Evolutionary conservation across 2,329 filamentous ascomycete genomes (phyloP), one percentile per base, ranked within the genome.

Genomic region (Paradendryphiella salina): DNA sequence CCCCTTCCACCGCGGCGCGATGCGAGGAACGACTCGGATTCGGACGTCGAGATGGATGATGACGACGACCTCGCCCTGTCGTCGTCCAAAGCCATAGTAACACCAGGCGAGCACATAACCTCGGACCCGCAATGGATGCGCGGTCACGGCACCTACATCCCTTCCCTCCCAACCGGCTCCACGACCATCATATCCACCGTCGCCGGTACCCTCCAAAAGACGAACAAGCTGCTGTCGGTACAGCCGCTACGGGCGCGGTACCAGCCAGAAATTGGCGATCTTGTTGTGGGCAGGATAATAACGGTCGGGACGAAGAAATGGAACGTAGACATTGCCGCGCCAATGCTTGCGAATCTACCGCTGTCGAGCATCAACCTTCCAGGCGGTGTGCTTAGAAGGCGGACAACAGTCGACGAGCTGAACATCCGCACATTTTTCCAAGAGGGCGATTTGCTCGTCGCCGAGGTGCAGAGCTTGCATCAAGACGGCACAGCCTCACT

Each of bases 391-490:
- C 80, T 96, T 65, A 85, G 94, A 51, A 89, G 93, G 70, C 82
- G 94, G 59, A 99, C 94, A 21, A 92, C 93, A 67, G 95, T 94
- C 13, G 94, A 99, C 73, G 94, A 97, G 78, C 81, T 99, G 65
- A 94, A 97, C 75, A 97, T 99, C 74, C 85, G 94, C 42, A 90
- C 86, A n/a, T 99, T 96, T 75, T 97, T 99, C 77, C 86, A 88
- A 46, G 94, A 99, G 75, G 94, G 94, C 10, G 94, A 99, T 71
- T 77, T 99, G 44, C 78, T 99, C 13, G 89, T 97, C 14, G 94
- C 94, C 1, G 94, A 99, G 76, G 94, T 99, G 46, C 94, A 99
- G 80, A 84, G 85, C 62, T 79, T 99, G 46, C 90, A 91, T 72
- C 82, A 85, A 50, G 93, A 97, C 74, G 93, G 92, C 50, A 87